Evolutionary conservation across 2,329 filamentous ascomycete genomes (phyloP).

Genomic region (Purpureocillium lavendulum): DNA sequence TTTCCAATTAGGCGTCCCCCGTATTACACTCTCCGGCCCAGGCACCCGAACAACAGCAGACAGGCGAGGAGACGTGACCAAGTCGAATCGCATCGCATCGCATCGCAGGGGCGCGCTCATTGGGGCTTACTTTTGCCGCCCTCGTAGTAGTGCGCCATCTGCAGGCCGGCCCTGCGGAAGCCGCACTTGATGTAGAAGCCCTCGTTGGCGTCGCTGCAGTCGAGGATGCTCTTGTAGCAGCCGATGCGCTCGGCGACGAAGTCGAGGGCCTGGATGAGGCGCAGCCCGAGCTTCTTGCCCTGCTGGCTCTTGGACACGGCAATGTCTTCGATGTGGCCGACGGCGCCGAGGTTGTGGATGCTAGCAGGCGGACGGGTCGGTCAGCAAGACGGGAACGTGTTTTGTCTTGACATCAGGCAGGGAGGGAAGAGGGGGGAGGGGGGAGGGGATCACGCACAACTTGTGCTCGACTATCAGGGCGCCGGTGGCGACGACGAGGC

Average conservation of each 20-base stretch:
- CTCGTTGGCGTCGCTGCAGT: slow-evolving; percentile 93
- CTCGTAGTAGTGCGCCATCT: slow-evolving; percentile 96
- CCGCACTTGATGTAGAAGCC: slow-evolving; percentile 98
- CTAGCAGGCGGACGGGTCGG: slow-evolving; percentile 27
- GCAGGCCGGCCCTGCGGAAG: slow-evolving; percentile 81
- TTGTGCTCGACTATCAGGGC: slow-evolving; percentile 89
- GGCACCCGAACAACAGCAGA: neutral
- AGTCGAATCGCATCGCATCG: too few species aligned
- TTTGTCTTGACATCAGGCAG: too few species aligned
- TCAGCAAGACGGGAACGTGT: too few species aligned
- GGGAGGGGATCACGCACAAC: slow-evolving; percentile 51
- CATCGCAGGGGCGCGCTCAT: slow-evolving; percentile 7
- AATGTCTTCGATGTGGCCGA: slow-evolving; percentile 97
- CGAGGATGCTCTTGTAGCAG: slow-evolving; percentile 95
- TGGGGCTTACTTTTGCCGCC: slow-evolving; percentile 37
- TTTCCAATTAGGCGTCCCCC: too few species aligned
- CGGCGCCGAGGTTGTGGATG: slow-evolving; percentile 72
- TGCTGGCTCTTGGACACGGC: slow-evolving; percentile 92
- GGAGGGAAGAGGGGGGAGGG: too few species aligned
- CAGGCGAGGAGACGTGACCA: too few species aligned
- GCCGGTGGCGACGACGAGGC: slow-evolving; percentile 78
- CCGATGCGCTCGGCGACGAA: slow-evolving; percentile 79
- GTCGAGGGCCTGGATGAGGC: slow-evolving; percentile 90
- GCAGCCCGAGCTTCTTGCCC: slow-evolving; percentile 89
- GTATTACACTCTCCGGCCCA: too few species aligned